Base-by-base conservation (phyloP, 202 grass and related monocot genomes). In the Musa balbisiana region DNA sequence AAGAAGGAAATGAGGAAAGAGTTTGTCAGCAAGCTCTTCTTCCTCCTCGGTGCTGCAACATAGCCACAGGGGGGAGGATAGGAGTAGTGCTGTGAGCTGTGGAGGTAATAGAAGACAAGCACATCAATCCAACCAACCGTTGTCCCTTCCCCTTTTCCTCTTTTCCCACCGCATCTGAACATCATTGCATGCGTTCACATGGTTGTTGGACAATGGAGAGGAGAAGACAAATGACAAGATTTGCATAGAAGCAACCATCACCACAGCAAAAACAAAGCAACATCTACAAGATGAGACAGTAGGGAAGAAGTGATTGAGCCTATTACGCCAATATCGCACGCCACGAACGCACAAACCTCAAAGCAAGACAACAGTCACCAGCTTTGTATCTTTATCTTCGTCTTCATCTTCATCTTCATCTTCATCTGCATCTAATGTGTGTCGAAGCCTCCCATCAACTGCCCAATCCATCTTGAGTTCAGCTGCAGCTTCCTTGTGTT, bases 211-310 rank as follows among this genome's bases (percentile, higher is more conserved):
- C 19, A 21, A 60, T 60, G 56, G 16, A 60, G 19, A 17, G 56
- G 56, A 60, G 56, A 60, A 60, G 56, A 60, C 56, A 60, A 60
- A 60, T 60, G 56, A 60, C 56, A 60, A 21, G 56, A 60, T 60
- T 19, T 60, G 56, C 56, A 60, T 2, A 60, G n/a, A 60, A 60
- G n/a, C 56, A n/a, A 17, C 56, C 17, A 19, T 19, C 17, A 17
- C 56, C 5, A 19, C 56, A 60, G 16, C 56, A 60, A 8, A 60
- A 60, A n/a, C 19, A 21, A n/a, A 21, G 9, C 13, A 60, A n/a
- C 56, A 60, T 60, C 56, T 60, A 60, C 56, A 60, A 60, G 33
- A 43, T 43, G 33, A 43, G 33, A 43, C 33, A 43, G 33, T 60
- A 60, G 8, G 1, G 56, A 60, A 60, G 3, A 17, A 60, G 56